Percentiles rank a stretch among this genome's conserved stretches.
Evolutionary conservation across 441 rosid species (phyloP).

Genomic region (Viola pubescens): DNA sequence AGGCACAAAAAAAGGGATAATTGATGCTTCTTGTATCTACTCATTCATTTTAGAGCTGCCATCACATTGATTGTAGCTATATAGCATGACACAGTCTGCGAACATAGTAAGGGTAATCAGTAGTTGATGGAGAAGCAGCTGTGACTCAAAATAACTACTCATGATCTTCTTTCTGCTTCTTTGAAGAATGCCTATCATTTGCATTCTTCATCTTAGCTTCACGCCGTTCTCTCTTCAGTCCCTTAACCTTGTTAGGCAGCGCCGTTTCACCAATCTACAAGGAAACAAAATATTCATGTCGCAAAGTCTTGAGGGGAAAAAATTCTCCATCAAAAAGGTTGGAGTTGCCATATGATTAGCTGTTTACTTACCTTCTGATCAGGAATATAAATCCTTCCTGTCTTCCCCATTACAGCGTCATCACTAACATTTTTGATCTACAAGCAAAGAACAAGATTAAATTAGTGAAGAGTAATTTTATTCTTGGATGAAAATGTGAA

Average conservation of each 20-base stretch:
- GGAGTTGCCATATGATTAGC: background rate
- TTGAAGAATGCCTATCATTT: constrained; percentile 30
- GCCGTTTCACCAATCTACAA: constrained; percentile 54
- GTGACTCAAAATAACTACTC: constrained; percentile 11
- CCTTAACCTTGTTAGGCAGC: constrained; percentile 64
- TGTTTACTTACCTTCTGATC: constrained; percentile 65
- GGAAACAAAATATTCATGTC: background rate
- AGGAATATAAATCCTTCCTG: constrained; percentile 76
- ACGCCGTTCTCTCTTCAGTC: constrained; percentile 85
- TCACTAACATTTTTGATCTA: constrained; percentile 76
- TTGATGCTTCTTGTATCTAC: too few relatives aligned
- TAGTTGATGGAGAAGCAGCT: background rate
- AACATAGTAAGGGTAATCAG: too few relatives aligned
- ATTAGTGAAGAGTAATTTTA: constrained; percentile 12
- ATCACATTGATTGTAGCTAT: too few relatives aligned
- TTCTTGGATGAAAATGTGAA: background rate
- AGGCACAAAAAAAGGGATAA: too few relatives aligned
- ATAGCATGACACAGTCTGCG: too few relatives aligned
- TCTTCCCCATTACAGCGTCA: constrained; percentile 54
- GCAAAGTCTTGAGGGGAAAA: background rate
- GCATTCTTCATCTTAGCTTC: constrained; percentile 53
- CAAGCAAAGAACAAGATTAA: constrained; percentile 9
- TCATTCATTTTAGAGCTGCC: too few relatives aligned
- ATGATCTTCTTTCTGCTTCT: constrained; percentile 53
- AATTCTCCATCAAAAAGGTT: background rate